These are phyloP conservation scores for Coemansia sp. DNA, from an alignment of 192 early-diverging fungal genomes.

Conservation along the genomic window DNA sequence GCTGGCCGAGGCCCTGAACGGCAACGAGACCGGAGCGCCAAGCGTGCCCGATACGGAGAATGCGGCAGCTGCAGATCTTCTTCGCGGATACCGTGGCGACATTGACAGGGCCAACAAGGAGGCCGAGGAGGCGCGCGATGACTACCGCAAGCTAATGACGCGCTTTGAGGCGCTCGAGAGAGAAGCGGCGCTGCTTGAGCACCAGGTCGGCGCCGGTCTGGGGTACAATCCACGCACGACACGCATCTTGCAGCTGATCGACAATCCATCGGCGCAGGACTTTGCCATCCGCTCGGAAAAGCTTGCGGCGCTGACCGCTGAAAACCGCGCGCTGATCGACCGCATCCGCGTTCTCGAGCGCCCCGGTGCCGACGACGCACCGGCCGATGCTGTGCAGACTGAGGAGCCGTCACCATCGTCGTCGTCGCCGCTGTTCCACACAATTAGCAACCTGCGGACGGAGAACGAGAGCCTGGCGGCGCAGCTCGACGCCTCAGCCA, in stretches of 20 bases:
- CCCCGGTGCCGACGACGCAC: neutral
- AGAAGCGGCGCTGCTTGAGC: constrained; percentile 58
- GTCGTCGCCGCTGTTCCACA: constrained; percentile 26
- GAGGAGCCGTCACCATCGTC: neutral
- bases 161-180: constrained; percentile 46
- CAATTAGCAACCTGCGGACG: constrained; percentile 52
- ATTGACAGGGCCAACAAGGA: constrained; percentile 15
- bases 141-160: constrained; percentile 7
- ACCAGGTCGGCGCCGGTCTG: constrained; percentile 56
- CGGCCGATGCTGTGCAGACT: neutral
- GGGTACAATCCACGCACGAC: constrained; percentile 60
- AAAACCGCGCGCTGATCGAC: constrained; percentile 64
- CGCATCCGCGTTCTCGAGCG: constrained; percentile 24
- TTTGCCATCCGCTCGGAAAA: constrained; percentile 65
- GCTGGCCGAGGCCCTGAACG: neutral
- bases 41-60: neutral
- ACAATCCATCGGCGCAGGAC: constrained; percentile 69
- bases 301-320: constrained; percentile 61
- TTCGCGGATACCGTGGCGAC: constrained; percentile 27
- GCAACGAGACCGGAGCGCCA: neutral
- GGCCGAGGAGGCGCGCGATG: constrained; percentile 7
- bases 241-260: constrained; percentile 67
- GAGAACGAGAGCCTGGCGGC: constrained; percentile 55
- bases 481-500: constrained; percentile 61
- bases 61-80: constrained; percentile 4